phyloP scores from a whole-genome alignment of 148 eudicot species.

The Spergularia bocconei region DNA sequence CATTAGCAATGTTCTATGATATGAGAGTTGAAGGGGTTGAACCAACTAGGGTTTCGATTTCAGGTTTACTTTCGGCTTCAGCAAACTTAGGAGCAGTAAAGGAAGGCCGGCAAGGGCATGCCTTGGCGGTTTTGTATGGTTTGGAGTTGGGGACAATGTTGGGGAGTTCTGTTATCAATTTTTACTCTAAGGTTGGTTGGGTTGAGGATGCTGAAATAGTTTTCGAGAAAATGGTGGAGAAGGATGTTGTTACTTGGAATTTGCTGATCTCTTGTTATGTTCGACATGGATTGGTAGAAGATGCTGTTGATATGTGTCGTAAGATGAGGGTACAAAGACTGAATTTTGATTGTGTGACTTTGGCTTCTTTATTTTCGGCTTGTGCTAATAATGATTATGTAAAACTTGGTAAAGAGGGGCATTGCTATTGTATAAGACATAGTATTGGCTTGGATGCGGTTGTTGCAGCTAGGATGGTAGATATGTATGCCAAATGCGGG shows the following conservation, averaged over 20 bases:
- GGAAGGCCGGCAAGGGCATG: conserved; percentile 65
- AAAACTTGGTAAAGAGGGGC: conserved; percentile 43
- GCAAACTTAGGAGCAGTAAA: conserved; percentile 38
- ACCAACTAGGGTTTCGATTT: conserved; percentile 48
- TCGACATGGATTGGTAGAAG: conserved; percentile 33
- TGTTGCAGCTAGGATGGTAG: conserved; percentile 40
- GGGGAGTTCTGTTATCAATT: conserved; percentile 56
- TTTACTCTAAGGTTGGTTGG: conserved; percentile 49
- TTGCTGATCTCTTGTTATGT: conserved; percentile 53
- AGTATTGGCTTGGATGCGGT: conserved; percentile 36
- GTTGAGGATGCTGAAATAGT: conserved; percentile 45
- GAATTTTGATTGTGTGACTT: conserved; percentile 51
- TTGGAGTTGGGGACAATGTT: conserved; percentile 44
- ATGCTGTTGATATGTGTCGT: conserved; percentile 33
- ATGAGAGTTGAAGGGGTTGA: conserved; percentile 50
- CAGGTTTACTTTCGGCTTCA: conserved; percentile 54
- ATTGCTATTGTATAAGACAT: conserved; percentile 48
- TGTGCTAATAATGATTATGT: conserved; percentile 34
- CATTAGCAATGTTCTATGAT: conserved; percentile 39
- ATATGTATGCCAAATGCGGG: conserved; percentile 54
- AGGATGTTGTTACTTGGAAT: conserved; percentile 65
- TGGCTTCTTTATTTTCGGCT: conserved; percentile 38
- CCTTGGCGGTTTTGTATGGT: conserved; percentile 40
- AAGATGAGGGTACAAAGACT: conserved; percentile 44
- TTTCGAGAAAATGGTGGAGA: conserved; percentile 45